These are phyloP conservation scores for Abrus precatorius DNA, from an alignment of 306 rosid genomes.

Conservation along the genomic window DNA sequence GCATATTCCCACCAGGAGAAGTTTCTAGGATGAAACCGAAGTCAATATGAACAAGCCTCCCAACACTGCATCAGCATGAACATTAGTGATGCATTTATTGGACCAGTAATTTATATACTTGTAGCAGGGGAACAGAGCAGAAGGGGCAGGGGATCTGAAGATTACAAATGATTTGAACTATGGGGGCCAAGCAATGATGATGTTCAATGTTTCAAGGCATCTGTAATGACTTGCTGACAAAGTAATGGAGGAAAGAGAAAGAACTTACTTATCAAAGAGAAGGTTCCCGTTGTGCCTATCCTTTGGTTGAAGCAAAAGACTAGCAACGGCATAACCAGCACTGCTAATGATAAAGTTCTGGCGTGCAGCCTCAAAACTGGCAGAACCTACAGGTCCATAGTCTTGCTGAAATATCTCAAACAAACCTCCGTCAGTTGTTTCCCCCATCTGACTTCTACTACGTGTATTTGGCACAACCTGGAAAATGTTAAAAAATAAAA, in stretches of 20 bases:
- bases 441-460: slow-evolving; percentile 99
- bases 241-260: slow-evolving; percentile 29
- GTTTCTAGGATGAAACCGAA: slow-evolving; percentile 98
- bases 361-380: slow-evolving; percentile 91
- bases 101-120: slow-evolving; percentile 26
- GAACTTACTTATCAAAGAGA: slow-evolving; percentile 79
- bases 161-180: slow-evolving; percentile 10
- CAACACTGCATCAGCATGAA: slow-evolving; percentile 70
- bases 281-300: slow-evolving; percentile 99
- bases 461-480: slow-evolving; percentile 97
- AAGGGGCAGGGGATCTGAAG: slow-evolving; percentile 30
- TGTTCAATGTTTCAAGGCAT: slow-evolving; percentile 38
- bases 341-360: slow-evolving; percentile 94
- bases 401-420: slow-evolving; percentile 97
- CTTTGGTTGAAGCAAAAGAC: slow-evolving; percentile 98
- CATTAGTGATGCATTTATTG: slow-evolving; percentile 33
- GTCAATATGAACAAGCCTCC: slow-evolving; percentile 96
- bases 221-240: slow-evolving; percentile 28
- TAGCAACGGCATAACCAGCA: slow-evolving; percentile 99
- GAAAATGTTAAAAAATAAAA: slow-evolving; percentile 31
- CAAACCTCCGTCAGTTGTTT: slow-evolving; percentile 97
- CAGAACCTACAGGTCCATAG: slow-evolving; percentile 89
- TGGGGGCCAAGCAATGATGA: slow-evolving; percentile 28
- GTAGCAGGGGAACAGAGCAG: slow-evolving; percentile 15
- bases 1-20: slow-evolving; percentile 98